phyloP scores from a whole-genome alignment of 805 yeast genomes.

The Hanseniaspora pseudoguilliermondii region DNA sequence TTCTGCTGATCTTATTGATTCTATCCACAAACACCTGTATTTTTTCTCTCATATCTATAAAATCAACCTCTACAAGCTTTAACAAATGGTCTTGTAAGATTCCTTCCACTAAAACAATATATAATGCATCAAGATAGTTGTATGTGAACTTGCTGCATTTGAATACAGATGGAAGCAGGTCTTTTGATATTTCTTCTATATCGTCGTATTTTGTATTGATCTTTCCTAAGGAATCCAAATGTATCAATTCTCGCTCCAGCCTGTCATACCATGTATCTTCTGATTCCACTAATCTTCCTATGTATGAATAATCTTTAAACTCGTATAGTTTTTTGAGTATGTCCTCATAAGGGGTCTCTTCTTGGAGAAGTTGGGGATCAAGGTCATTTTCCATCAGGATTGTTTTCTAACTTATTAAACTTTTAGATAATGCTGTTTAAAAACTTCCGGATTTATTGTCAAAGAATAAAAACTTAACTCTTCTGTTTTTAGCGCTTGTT shows the following conservation, averaged over 20 bases:
- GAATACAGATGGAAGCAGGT: background rate
- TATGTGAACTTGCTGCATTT: slow-evolving; percentile 10
- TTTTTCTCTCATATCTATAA: slow-evolving; percentile 2
- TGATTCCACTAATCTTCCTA: slow-evolving; percentile 1
- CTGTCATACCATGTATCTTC: slow-evolving; percentile 7
- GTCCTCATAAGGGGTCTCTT: background rate
- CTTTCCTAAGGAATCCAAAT: background rate
- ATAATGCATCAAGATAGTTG: slow-evolving; percentile 9
- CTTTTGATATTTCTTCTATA: background rate
- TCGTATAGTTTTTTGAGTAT: background rate
- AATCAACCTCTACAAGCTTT: slow-evolving; percentile 7
- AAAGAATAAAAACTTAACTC: too few relatives aligned
- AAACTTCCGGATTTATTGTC: too few relatives aligned
- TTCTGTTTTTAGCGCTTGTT: too few relatives aligned
- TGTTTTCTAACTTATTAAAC: too few relatives aligned
- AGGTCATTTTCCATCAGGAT: background rate
- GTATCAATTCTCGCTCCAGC: background rate
- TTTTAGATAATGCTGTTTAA: background rate
- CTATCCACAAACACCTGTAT: background rate
- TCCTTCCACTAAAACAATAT: slow-evolving; percentile 6
- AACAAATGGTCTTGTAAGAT: slow-evolving; percentile 7
- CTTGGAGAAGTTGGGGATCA: background rate
- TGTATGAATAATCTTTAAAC: slow-evolving; percentile 8
- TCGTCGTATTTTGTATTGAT: background rate
- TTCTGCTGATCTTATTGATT: background rate